Conservation (phyloP, 495 filamentous ascomycete genomes). For the Annulohypoxylon bovei region DNA sequence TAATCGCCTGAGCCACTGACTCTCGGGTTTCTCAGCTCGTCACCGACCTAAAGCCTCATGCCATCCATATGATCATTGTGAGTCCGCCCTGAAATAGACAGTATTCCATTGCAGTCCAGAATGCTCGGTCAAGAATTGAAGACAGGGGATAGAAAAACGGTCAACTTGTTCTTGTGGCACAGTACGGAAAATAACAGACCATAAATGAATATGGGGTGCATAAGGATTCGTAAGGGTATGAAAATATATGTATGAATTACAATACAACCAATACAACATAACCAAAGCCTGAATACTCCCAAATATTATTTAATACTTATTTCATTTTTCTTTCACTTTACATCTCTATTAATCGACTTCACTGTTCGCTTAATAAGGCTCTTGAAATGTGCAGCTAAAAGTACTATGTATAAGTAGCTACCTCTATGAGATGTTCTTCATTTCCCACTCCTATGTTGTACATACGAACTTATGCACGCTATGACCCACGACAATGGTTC, state of each 20-base stretch:
- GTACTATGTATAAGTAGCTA: neutral
- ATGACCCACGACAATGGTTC: constrained; percentile 38
- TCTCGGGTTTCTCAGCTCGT: constrained; percentile 18
- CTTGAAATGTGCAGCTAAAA: neutral
- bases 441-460: constrained; percentile 28
- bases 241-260: too few species aligned
- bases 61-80: neutral
- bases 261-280: too few species aligned
- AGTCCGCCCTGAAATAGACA: neutral
- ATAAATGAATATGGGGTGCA: constrained; percentile 7
- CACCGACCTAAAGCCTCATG: constrained; percentile 18
- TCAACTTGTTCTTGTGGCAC: constrained; percentile 3
- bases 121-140: neutral
- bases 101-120: neutral
- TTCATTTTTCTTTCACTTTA: neutral
- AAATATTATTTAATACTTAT: too few species aligned
- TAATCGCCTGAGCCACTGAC: constrained; percentile 13
- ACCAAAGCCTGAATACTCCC: too few species aligned
- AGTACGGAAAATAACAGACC: constrained; percentile 2
- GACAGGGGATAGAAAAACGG: neutral
- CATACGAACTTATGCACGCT: constrained; percentile 40
- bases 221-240: neutral
- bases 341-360: neutral
- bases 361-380: neutral
- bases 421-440: constrained; percentile 2